Percentiles rank a stretch among this genome's conserved stretches.
Evolutionary conservation across 495 filamentous ascomycete species (phyloP).

Genomic region (Neurospora pannonica): DNA sequence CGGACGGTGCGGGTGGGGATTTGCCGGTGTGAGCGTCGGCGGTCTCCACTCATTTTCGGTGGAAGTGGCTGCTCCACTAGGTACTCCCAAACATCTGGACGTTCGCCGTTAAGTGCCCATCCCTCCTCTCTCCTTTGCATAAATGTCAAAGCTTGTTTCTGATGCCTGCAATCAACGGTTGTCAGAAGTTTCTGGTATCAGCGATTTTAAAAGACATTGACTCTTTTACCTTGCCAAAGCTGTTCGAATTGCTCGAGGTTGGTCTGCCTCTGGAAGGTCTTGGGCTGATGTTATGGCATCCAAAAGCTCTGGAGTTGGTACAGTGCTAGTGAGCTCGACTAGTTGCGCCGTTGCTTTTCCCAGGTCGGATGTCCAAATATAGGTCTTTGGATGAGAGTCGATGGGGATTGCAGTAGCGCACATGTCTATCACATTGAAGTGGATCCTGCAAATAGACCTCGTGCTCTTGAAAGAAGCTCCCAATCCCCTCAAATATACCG

Average conservation of each 20-base stretch:
- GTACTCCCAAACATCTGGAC: constrained; percentile 16
- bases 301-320: constrained; percentile 1
- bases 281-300: constrained; percentile 3
- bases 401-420: constrained; percentile 37
- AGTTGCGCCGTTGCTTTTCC: background rate
- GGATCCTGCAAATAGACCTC: constrained; percentile 35
- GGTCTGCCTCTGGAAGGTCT: constrained; percentile 15
- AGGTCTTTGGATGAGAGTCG: constrained; percentile 22
- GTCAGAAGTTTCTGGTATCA: background rate
- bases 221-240: background rate
- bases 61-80: background rate
- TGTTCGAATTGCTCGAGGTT: constrained; percentile 18
- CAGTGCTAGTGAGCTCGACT: background rate
- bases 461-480: constrained; percentile 22
- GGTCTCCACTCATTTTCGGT: background rate
- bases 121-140: constrained; percentile 30
- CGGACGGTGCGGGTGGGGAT: background rate
- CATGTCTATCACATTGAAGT: constrained; percentile 17
- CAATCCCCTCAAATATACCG: constrained; percentile 25
- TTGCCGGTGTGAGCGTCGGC: background rate
- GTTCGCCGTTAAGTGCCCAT: constrained; percentile 15
- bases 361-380: background rate
- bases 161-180: constrained; percentile 17
- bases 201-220: rapidly evolving
- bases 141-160: constrained; percentile 37